phyloP scores from a whole-genome alignment of 2,329 filamentous ascomycete species.

The Clonostachys chloroleuca region DNA sequence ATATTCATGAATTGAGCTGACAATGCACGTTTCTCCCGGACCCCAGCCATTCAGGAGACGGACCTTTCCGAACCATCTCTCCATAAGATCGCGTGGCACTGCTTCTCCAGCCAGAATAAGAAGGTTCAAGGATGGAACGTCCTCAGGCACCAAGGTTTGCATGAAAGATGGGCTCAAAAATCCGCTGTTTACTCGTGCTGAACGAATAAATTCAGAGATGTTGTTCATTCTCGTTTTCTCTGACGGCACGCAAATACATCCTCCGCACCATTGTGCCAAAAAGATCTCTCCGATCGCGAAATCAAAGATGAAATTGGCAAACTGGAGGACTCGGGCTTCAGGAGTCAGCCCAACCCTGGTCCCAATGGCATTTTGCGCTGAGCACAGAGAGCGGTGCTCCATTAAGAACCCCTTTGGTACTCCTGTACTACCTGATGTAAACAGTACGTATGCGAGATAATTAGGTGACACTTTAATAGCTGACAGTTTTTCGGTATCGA shows the following conservation, averaged over 20 bases:
- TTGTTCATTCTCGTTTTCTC: conserved; percentile 9
- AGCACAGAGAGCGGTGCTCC: conserved; percentile 7
- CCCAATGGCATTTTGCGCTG: neutral
- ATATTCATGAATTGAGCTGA: neutral
- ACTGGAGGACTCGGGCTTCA: conserved; percentile 48
- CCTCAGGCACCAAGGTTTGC: neutral
- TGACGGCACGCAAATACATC: conserved; percentile 11
- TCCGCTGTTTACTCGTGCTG: neutral
- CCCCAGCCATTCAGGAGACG: conserved; percentile 9
- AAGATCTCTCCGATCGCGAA: conserved; percentile 27
- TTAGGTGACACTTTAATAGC: neutral
- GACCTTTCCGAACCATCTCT: conserved; percentile 7
- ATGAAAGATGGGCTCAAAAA: conserved; percentile 1
- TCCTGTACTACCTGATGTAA: conserved; percentile 8
- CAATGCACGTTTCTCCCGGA: conserved; percentile 8
- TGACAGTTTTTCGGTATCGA: neutral
- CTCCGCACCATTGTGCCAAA: conserved; percentile 9
- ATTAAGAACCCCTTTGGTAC: conserved; percentile 8
- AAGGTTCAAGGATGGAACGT: conserved; percentile 1
- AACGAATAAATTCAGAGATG: neutral
- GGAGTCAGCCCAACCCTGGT: conserved; percentile 4
- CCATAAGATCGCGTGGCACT: conserved; percentile 4
- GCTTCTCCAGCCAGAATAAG: conserved; percentile 8
- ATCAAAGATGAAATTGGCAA: conserved; percentile 46
- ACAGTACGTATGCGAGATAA: conserved; percentile 6